These are phyloP conservation scores for Alternaria dauci DNA, from an alignment of 2,329 filamentous ascomycete species.

Conservation along the genomic window DNA sequence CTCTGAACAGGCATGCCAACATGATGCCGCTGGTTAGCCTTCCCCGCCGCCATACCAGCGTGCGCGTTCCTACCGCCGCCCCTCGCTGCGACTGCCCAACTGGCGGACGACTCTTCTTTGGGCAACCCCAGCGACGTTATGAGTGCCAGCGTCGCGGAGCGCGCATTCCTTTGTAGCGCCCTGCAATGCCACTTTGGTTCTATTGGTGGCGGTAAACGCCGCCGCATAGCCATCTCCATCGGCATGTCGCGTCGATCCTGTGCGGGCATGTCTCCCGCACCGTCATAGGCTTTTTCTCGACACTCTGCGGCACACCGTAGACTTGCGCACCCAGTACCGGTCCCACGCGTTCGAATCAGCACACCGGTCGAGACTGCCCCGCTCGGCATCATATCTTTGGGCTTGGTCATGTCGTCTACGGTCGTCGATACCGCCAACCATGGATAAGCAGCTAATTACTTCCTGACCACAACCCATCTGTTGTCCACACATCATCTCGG, in stretches of 20 bases:
- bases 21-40: neutral
- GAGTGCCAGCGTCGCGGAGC: neutral
- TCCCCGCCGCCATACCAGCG: neutral
- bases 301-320: constrained; percentile 1
- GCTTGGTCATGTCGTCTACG: neutral
- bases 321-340: constrained; percentile 1
- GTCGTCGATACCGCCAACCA: constrained; percentile 4
- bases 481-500: neutral
- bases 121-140: neutral
- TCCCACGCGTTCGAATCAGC: neutral
- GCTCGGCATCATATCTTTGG: neutral
- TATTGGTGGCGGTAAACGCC: neutral
- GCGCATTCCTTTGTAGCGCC: neutral
- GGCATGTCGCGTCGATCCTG: constrained; percentile 4
- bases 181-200: neutral
- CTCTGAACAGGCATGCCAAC: neutral
- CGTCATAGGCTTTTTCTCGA: constrained; percentile 7
- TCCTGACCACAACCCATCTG: neutral
- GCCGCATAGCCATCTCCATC: neutral
- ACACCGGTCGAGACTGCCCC: neutral
- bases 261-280: constrained; percentile 3
- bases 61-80: neutral
- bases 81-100: neutral
- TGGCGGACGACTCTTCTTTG: neutral
- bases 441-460: neutral